Percentiles rank a stretch among this genome's conserved stretches.
Evolutionary conservation across 495 filamentous ascomycete species (phyloP).

Genomic region (Amphirosellinia nigrospora): DNA sequence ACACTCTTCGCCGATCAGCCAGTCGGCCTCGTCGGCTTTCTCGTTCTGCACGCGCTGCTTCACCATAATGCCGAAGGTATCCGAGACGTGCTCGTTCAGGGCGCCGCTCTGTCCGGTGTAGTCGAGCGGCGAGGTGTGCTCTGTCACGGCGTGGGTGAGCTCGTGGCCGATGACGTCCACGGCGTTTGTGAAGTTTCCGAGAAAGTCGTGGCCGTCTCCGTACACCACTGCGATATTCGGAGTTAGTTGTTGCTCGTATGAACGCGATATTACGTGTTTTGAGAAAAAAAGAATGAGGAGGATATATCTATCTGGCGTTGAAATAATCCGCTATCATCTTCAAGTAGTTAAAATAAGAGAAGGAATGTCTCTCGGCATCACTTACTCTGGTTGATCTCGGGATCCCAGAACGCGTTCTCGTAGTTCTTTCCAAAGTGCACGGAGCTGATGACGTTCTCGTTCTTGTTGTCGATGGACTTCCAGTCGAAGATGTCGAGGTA

Average conservation of each 20-base stretch:
- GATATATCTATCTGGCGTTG: neutral
- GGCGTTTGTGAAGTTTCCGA: constrained; percentile 48
- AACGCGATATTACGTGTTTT: neutral
- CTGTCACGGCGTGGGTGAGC: constrained; percentile 57
- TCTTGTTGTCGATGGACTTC: constrained; percentile 53
- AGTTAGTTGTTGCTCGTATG: constrained; percentile 21
- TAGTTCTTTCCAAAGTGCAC: constrained; percentile 53
- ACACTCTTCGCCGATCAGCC: constrained; percentile 58
- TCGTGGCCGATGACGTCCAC: constrained; percentile 61
- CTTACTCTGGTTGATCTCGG: constrained; percentile 36
- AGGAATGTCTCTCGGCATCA: neutral
- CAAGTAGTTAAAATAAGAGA: neutral
- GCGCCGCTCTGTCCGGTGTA: constrained; percentile 55
- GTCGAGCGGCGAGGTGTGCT: constrained; percentile 49
- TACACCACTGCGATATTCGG: constrained; percentile 44
- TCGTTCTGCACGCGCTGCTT: constrained; percentile 55
- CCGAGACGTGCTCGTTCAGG: constrained; percentile 59
- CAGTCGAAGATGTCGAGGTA: constrained; percentile 50
- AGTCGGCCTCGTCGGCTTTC: constrained; percentile 53
- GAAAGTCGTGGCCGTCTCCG: constrained; percentile 53
- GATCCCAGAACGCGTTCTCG: constrained; percentile 52
- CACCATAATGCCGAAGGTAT: constrained; percentile 61
- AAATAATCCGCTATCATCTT: neutral
- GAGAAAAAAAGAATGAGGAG: no score
- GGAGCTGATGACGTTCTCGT: constrained; percentile 48